These are phyloP conservation scores for Canavalia ensiformis DNA, from an alignment of 306 rosid genomes.

Conservation along the genomic window DNA sequence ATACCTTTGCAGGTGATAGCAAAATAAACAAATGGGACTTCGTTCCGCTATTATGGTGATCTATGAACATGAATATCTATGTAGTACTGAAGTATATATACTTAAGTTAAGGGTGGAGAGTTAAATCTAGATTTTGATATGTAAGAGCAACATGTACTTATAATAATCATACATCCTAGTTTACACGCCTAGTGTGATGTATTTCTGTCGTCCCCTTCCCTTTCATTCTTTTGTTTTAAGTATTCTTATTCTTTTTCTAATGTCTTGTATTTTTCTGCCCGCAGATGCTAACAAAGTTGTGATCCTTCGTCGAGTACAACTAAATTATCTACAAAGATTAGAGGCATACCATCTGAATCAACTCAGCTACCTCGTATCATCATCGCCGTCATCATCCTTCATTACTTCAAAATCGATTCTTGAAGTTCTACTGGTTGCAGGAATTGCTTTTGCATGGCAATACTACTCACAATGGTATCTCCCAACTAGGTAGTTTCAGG, in stretches of 20 bases:
- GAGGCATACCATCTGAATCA: constrained; percentile 62
- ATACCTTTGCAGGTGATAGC: neutral
- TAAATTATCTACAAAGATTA: constrained; percentile 65
- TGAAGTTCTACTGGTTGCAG: constrained; percentile 68
- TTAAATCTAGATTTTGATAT: neutral
- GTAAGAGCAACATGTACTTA: neutral
- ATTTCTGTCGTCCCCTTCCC: neutral
- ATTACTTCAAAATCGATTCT: constrained; percentile 62
- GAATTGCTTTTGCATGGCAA: constrained; percentile 79
- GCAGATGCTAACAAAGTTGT: constrained; percentile 60
- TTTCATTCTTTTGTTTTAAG: neutral
- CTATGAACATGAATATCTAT: neutral
- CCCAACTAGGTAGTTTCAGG: constrained; percentile 43
- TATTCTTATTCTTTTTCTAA: constrained; percentile 41
- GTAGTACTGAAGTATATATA: neutral
- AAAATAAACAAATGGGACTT: neutral
- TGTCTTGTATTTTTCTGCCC: constrained; percentile 42
- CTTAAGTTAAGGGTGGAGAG: neutral
- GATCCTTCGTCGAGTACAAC: constrained; percentile 47
- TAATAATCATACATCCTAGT: neutral
- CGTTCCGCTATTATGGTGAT: constrained; percentile 8
- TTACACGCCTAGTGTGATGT: neutral
- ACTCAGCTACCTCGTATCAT: constrained; percentile 47
- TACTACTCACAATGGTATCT: constrained; percentile 60
- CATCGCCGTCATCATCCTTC: constrained; percentile 55